A percentile compares a stretch with the other conserved stretches of the same genome.
Evolutionary conservation across 2,329 filamentous ascomycete species (phyloP).

Genomic region (Cordyceps sp.): DNA sequence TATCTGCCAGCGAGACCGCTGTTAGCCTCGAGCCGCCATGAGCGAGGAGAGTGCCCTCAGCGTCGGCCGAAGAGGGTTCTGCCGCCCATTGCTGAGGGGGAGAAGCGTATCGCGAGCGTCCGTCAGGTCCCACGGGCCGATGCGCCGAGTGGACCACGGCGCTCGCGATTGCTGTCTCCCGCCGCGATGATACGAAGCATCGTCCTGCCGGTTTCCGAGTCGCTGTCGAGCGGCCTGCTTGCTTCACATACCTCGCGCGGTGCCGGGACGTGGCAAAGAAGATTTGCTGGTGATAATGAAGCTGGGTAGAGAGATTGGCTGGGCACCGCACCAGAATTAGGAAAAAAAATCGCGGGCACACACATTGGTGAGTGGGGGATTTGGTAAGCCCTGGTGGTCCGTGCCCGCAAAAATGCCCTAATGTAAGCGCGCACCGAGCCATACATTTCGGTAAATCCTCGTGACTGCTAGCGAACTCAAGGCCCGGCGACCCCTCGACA

Average conservation of each 20-base stretch:
- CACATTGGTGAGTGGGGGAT: slow-evolving; percentile 15
- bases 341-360: slow-evolving; percentile 3
- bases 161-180: slow-evolving; percentile 42
- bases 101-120: slow-evolving; percentile 39
- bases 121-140: background rate
- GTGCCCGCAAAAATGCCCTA: slow-evolving; percentile 28
- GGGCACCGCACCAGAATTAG: background rate
- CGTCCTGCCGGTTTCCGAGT: slow-evolving; percentile 15
- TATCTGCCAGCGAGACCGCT: slow-evolving; percentile 33
- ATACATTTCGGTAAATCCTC: slow-evolving; percentile 20
- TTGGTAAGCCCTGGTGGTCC: slow-evolving; percentile 23
- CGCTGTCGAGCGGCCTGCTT: slow-evolving; percentile 9
- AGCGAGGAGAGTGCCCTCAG: slow-evolving; percentile 56
- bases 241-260: slow-evolving; percentile 27
- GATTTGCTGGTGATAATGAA: background rate
- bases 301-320: too few species aligned
- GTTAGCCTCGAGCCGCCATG: slow-evolving; percentile 48
- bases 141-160: slow-evolving; percentile 9
- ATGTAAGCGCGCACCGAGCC: slow-evolving; percentile 12
- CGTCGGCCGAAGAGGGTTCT: slow-evolving; percentile 46
- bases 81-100: slow-evolving; percentile 49
- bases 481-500: slow-evolving; percentile 11
- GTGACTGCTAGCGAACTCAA: slow-evolving; percentile 13
- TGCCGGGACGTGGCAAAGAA: background rate
- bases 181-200: slow-evolving; percentile 32